Evolutionary conservation across 2,329 filamentous ascomycete species (phyloP).

Genomic region (Aspergillus calidoustus): DNA sequence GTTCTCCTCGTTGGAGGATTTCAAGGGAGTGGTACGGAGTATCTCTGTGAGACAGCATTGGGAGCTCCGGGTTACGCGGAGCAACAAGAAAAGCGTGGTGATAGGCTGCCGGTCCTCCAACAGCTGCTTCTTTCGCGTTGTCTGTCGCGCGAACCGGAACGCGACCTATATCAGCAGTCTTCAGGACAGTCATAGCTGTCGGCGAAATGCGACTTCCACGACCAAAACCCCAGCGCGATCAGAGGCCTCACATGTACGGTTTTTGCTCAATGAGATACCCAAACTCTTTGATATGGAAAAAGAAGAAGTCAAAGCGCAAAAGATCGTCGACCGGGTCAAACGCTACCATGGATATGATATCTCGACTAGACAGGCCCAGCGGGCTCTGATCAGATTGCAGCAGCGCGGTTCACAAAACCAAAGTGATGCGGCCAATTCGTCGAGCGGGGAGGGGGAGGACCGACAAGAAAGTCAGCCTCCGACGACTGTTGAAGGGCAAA

Average conservation of each 20-base stretch:
- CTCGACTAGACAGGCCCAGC: constrained; percentile 45
- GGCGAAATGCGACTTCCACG: constrained; percentile 33
- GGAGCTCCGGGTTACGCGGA: constrained; percentile 46
- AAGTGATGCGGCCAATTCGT: constrained; percentile 28
- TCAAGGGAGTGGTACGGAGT: constrained; percentile 44
- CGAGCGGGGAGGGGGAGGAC: constrained; percentile 31
- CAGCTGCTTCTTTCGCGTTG: constrained; percentile 46
- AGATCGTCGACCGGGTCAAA: constrained; percentile 47
- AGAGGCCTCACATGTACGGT: constrained; percentile 46
- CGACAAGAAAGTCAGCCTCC: constrained; percentile 32
- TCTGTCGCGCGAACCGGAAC: constrained; percentile 47
- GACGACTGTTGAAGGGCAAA: constrained; percentile 29
- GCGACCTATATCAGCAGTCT: constrained; percentile 46
- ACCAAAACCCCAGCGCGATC: constrained; percentile 42
- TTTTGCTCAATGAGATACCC: constrained; percentile 44
- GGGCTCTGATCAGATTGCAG: constrained; percentile 42
- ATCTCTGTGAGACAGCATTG: constrained; percentile 48
- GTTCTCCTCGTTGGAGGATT: constrained; percentile 45
- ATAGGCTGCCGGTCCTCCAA: constrained; percentile 44
- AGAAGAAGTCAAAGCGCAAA: constrained; percentile 40
- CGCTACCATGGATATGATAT: constrained; percentile 48
- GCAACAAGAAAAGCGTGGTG: constrained; percentile 49
- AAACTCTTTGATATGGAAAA: constrained; percentile 44
- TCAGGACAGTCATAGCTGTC: constrained; percentile 45
- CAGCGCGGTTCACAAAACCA: constrained; percentile 32